These are phyloP conservation scores for Phanerodontia chrysosporium DNA, from an alignment of 768 basidiomycete genomes.

Conservation along the genomic window DNA sequence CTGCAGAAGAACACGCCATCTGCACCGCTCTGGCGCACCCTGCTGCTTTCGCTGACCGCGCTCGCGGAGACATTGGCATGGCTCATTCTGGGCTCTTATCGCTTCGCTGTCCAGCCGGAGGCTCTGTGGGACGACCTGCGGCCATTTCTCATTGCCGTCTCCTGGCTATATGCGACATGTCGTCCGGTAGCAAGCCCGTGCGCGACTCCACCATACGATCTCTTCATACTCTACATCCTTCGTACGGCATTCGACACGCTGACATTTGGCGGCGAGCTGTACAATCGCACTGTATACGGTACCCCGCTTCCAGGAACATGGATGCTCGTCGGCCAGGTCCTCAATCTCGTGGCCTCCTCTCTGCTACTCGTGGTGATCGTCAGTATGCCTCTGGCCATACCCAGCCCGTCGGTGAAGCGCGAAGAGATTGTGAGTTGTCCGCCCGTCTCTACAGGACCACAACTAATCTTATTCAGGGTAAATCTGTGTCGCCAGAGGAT, in stretches of 20 bases:
- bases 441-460: neutral
- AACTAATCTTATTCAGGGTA: conserved; percentile 35
- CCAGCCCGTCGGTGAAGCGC: conserved; percentile 45
- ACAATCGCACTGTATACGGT: conserved; percentile 42
- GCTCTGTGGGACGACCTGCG: conserved; percentile 32
- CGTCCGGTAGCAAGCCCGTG: conserved; percentile 51
- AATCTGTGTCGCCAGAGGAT: conserved; percentile 65
- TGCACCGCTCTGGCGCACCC: conserved; percentile 53
- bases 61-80: conserved; percentile 54
- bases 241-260: conserved; percentile 45
- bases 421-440: conserved; percentile 56
- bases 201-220: conserved; percentile 57
- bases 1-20: conserved; percentile 14
- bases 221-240: conserved; percentile 53
- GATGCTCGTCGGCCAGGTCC: conserved; percentile 22
- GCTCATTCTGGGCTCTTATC: conserved; percentile 57
- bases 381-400: conserved; percentile 65
- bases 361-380: conserved; percentile 44
- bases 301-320: conserved; percentile 36
- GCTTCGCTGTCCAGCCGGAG: conserved; percentile 31
- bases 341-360: conserved; percentile 43
- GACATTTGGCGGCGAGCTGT: conserved; percentile 50
- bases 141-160: conserved; percentile 43
- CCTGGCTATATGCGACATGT: conserved; percentile 65
- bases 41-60: conserved; percentile 52